Evolutionary conservation across 768 basidiomycete genomes (phyloP).

Genomic region (Tulasnella sp.): DNA sequence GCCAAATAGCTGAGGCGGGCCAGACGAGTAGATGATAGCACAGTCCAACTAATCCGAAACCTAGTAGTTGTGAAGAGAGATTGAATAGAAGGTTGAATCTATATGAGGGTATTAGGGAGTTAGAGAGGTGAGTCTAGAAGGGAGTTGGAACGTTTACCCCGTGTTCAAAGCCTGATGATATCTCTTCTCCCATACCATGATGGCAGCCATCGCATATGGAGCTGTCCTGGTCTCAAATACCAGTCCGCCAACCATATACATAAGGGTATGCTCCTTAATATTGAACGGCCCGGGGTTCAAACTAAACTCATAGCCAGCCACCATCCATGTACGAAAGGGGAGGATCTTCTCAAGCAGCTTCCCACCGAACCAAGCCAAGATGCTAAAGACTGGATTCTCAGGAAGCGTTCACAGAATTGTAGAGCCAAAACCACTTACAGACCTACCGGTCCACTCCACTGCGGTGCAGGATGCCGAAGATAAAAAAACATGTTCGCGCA

Average conservation of each 20-base stretch:
- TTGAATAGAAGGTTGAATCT: constrained; percentile 70
- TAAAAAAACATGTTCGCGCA: constrained; percentile 91
- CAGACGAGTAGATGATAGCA: constrained; percentile 88
- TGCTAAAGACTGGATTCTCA: constrained; percentile 32
- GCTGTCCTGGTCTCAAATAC: constrained; percentile 34
- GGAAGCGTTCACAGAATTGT: not conserved
- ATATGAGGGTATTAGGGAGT: not conserved
- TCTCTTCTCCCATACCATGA: constrained; percentile 73
- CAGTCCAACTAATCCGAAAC: constrained; percentile 88
- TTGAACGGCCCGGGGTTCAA: constrained; percentile 97
- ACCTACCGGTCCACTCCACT: constrained; percentile 73
- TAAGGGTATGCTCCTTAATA: constrained; percentile 89
- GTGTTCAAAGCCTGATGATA: constrained; percentile 64
- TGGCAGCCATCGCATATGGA: constrained; percentile 71
- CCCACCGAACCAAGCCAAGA: constrained; percentile 85
- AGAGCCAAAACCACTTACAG: constrained; percentile 42
- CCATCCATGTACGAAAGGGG: constrained; percentile 60
- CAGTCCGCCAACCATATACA: constrained; percentile 86
- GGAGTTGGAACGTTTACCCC: constrained; percentile 41
- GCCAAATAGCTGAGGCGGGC: constrained; percentile 99
- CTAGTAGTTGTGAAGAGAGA: constrained; percentile 85
- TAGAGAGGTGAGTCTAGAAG: not conserved
- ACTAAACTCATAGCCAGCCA: constrained; percentile 61
- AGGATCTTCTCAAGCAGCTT: constrained; percentile 81
- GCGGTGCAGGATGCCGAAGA: constrained; percentile 85